These are phyloP conservation scores for Leccinum fallax DNA, from an alignment of 1,284 basidiomycete species.

Conservation along the genomic window DNA sequence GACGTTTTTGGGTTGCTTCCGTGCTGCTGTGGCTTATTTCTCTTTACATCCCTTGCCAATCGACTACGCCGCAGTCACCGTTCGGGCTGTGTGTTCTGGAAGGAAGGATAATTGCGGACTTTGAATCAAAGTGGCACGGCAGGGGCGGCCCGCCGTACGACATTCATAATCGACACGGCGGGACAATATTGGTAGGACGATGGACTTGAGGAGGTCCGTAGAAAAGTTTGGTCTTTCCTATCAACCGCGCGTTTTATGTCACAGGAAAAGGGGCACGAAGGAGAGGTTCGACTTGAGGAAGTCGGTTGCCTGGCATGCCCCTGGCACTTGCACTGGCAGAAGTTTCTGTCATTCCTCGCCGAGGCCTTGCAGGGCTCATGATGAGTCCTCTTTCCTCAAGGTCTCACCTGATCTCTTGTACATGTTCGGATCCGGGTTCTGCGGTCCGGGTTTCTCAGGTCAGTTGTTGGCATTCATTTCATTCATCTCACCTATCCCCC, in stretches of 20 bases:
- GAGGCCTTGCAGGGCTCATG: not conserved
- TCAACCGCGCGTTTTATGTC: not conserved
- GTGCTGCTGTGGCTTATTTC: not conserved
- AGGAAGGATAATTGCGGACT: not conserved
- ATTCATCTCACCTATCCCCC: not conserved
- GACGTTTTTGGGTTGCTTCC: not conserved
- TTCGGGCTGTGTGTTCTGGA: not conserved
- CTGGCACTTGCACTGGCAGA: too few relatives aligned
- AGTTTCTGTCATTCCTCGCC: too few relatives aligned
- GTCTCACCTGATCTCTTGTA: not conserved
- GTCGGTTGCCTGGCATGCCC: not conserved
- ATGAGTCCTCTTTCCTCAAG: not conserved
- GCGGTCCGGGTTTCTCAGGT: not conserved
- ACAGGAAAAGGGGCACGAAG: not conserved
- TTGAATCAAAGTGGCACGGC: not conserved
- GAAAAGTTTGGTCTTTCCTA: not conserved
- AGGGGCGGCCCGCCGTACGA: not conserved
- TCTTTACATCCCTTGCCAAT: not conserved
- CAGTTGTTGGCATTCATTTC: not conserved
- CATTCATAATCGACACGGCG: too few relatives aligned
- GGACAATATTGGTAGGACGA: too few relatives aligned
- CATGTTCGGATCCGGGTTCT: not conserved
- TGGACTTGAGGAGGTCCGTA: not conserved
- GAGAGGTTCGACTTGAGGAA: not conserved
- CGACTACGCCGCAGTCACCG: not conserved